phyloP scores from a whole-genome alignment of 1,139 yeast genomes.

The Debaryomycetaceae sp. region DNA sequence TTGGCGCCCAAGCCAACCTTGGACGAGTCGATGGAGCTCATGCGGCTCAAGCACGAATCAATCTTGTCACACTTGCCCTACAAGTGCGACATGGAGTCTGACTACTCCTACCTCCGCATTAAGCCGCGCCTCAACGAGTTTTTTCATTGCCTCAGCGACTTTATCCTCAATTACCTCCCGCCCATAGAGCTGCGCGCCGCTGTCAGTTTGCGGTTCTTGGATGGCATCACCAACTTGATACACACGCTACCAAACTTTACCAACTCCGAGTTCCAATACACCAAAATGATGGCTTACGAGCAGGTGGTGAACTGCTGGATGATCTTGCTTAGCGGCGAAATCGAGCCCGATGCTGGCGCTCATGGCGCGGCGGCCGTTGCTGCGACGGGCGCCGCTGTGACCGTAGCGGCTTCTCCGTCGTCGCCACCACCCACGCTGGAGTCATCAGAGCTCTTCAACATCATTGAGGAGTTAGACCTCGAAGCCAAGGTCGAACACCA shows the following conservation, averaged over 20 bases:
- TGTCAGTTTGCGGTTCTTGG: constrained; percentile 63
- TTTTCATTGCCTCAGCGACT: constrained; percentile 73
- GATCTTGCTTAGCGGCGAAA: constrained; percentile 42
- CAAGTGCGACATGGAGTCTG: constrained; percentile 68
- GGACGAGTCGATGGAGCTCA: constrained; percentile 45
- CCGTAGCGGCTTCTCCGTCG: no score
- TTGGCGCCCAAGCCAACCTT: constrained; percentile 60
- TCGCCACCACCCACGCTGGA: neutral
- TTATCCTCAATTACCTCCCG: constrained; percentile 72
- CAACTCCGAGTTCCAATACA: constrained; percentile 68
- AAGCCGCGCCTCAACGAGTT: constrained; percentile 73
- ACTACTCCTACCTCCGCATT: constrained; percentile 84
- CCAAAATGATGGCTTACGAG: constrained; percentile 68
- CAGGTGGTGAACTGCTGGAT: constrained; percentile 78
- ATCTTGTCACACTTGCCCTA: constrained; percentile 61
- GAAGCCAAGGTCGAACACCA: constrained; percentile 51
- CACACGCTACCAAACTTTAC: constrained; percentile 71
- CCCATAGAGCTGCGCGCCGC: constrained; percentile 61
- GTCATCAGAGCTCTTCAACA: constrained; percentile 22
- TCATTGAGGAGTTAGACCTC: constrained; percentile 31
- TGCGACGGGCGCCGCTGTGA: no score
- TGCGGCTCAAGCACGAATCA: constrained; percentile 42
- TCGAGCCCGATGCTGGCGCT: constrained; percentile 37
- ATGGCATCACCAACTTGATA: constrained; percentile 60
- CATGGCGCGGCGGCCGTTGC: constrained; percentile 29